Percentiles rank a stretch among this genome's conserved stretches.
Conservation (phyloP, 2,329 filamentous ascomycete genomes). For the Penicillium palitans region DNA sequence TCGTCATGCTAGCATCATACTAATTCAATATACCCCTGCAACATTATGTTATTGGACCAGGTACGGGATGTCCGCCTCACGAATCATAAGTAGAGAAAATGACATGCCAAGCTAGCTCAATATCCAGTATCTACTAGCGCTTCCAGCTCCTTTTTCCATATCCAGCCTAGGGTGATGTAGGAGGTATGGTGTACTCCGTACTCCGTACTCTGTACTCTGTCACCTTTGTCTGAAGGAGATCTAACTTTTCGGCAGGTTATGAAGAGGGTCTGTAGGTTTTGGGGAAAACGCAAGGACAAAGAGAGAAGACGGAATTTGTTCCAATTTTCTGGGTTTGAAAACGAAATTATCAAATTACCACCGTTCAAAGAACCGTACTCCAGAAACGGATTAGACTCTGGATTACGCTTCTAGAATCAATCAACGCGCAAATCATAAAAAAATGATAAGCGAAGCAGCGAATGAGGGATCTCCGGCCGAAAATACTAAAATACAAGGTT, state of each 20-base stretch:
- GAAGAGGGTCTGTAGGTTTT: neutral
- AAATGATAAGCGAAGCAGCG: slow-evolving; percentile 18
- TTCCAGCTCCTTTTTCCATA: neutral
- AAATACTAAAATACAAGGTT: neutral
- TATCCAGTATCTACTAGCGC: slow-evolving; percentile 7
- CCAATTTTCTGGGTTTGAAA: neutral
- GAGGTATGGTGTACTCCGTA: neutral
- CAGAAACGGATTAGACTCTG: neutral
- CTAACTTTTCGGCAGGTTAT: slow-evolving; percentile 1
- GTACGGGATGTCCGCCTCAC: neutral
- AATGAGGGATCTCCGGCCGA: slow-evolving; percentile 6
- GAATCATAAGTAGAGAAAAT: neutral
- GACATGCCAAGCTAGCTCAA: neutral
- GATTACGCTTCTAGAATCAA: slow-evolving; percentile 12
- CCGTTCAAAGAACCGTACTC: neutral
- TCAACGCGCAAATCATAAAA: slow-evolving; percentile 7
- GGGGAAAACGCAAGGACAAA: neutral
- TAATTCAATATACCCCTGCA: neutral
- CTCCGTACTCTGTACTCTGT: slow-evolving; percentile 2
- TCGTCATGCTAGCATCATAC: slow-evolving; percentile 1
- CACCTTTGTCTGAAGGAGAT: slow-evolving; percentile 11
- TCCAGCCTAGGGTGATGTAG: slow-evolving; percentile 2
- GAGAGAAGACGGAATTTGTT: neutral
- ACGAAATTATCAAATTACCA: neutral
- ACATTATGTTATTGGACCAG: neutral